Conservation (phyloP, 768 basidiomycete species). For the Nevesoporus exiguus region DNA sequence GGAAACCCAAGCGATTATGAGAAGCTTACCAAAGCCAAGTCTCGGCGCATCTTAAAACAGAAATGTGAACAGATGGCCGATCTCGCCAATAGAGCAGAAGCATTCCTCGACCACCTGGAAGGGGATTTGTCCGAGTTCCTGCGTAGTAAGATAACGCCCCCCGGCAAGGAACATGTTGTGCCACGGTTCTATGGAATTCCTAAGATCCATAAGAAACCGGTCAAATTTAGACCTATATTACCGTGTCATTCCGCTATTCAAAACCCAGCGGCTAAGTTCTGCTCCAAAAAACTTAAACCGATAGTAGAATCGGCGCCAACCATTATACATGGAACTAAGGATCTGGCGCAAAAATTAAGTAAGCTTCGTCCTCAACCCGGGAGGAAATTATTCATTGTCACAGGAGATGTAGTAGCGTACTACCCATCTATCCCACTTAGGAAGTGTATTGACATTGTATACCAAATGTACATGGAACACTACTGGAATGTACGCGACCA, state of each 20-base stretch:
- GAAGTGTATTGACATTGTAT: background rate
- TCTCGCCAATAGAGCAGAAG: background rate
- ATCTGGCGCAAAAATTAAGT: conserved; percentile 16
- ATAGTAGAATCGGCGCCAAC: conserved; percentile 2
- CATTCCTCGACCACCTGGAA: background rate
- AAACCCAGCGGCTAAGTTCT: background rate
- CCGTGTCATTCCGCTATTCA: background rate
- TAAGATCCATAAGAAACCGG: conserved; percentile 13
- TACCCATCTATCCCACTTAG: too few relatives aligned
- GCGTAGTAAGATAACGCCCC: background rate
- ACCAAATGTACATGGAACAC: background rate
- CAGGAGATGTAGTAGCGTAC: background rate
- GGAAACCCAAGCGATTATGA: background rate
- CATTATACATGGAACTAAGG: conserved; percentile 3
- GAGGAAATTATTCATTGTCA: background rate
- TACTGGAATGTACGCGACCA: background rate
- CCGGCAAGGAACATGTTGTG: background rate
- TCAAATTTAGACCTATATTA: background rate
- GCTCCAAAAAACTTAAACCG: conserved; percentile 11
- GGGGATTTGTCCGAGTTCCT: background rate
- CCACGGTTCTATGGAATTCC: conserved; percentile 12
- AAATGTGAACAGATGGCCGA: background rate
- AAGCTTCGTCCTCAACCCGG: background rate
- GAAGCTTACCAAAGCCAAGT: background rate
- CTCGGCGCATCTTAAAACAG: background rate